These are phyloP conservation scores for Suillus variegatus DNA, from an alignment of 768 basidiomycete species.

Conservation along the genomic window DNA sequence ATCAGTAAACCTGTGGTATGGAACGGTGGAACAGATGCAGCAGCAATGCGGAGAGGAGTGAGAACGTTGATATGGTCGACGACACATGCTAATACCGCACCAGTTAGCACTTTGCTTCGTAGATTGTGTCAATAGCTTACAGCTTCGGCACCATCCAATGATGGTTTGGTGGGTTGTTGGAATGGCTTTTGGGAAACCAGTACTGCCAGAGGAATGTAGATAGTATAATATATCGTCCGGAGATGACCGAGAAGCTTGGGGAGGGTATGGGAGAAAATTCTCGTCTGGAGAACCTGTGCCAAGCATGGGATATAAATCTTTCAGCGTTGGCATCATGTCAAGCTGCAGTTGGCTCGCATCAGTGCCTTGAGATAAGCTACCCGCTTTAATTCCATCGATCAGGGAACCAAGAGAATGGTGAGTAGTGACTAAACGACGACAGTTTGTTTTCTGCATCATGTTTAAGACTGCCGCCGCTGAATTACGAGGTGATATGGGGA, in stretches of 20 bases:
- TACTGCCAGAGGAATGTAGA: constrained; percentile 53
- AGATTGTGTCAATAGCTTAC: constrained; percentile 27
- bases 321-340: constrained; percentile 21
- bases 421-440: constrained; percentile 21
- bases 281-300: constrained; percentile 31
- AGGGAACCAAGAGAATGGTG: constrained; percentile 20
- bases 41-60: constrained; percentile 19
- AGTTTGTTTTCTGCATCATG: constrained; percentile 25
- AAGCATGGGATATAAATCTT: constrained; percentile 41
- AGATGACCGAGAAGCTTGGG: constrained; percentile 14
- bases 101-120: too few species aligned
- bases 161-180: constrained; percentile 34
- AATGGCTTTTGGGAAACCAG: constrained; percentile 51
- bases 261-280: constrained; percentile 20
- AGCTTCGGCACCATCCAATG: constrained; percentile 34
- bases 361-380: constrained; percentile 4
- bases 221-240: constrained; percentile 42
- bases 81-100: constrained; percentile 7
- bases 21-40: constrained; percentile 29
- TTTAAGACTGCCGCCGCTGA: constrained; percentile 39
- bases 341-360: constrained; percentile 9
- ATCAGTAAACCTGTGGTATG: constrained; percentile 22
- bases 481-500: constrained; percentile 42
- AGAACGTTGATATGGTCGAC: constrained; percentile 7
- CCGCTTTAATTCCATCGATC: constrained; percentile 10